phyloP scores from a whole-genome alignment of 2,329 filamentous ascomycete genomes.

The Trichoderma koningii region DNA sequence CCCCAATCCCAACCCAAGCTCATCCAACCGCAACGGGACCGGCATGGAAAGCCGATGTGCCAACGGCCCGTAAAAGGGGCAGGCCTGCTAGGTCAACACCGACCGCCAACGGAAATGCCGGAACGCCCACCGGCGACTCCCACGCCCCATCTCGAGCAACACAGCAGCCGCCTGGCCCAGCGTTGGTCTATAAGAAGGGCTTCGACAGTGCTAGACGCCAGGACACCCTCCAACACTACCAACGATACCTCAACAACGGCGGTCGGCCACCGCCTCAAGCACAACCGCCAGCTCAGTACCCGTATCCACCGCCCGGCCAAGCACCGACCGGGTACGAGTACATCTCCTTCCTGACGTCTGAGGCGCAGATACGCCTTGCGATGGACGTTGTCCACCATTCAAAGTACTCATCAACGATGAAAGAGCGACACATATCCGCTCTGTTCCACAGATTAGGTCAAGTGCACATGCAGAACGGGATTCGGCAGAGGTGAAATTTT shows the following conservation, averaged over 20 bases:
- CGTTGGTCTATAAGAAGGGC: background rate
- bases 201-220: constrained; percentile 3
- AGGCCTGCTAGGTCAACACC: constrained; percentile 22
- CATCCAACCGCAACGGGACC: background rate
- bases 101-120: background rate
- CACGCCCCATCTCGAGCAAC: background rate
- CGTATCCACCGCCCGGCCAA: background rate
- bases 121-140: background rate
- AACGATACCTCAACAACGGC: constrained; percentile 17
- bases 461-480: constrained; percentile 25
- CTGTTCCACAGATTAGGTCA: constrained; percentile 27
- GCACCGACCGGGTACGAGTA: background rate
- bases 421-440: constrained; percentile 21
- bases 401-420: constrained; percentile 5
- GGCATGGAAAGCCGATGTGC: background rate
- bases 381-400: constrained; percentile 58
- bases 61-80: constrained; percentile 17
- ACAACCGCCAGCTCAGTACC: background rate
- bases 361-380: constrained; percentile 65
- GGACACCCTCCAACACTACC: constrained; percentile 21
- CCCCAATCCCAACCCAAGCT: background rate
- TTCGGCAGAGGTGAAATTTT: constrained; percentile 21
- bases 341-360: constrained; percentile 37
- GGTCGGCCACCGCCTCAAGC: background rate
- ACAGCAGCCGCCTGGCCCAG: background rate